Base-by-base conservation (phyloP, 1,139 yeast species). In the Hanseniaspora gamundiae region DNA sequence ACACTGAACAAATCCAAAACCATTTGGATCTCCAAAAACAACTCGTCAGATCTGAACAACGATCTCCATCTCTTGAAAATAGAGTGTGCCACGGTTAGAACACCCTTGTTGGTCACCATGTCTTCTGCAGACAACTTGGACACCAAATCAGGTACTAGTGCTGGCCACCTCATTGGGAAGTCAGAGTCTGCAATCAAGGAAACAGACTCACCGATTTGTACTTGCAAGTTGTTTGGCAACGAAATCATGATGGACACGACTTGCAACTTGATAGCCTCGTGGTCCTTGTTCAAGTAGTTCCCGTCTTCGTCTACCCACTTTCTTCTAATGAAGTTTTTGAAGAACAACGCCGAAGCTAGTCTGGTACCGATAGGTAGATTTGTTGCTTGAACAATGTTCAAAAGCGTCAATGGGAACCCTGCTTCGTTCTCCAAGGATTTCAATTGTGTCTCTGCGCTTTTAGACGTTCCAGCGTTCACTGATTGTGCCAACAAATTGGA, bases 31-130 rank as follows among this genome's bases (percentile, higher is more conserved):
- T 93, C 99, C 47, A 75, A 63, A 59, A 86, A 88, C 47, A 93
- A 72, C 44, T 80, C 96, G 61, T 93, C 95, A 2, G 95, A 82
- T 55, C 96, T 73, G 59, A 86, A 86, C 45, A 91, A 69, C 1
- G 97, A 95, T 58, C 98, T 74, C 99, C 99, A 93, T 64, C 94
- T 78, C 60, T 83, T 86, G 66, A 91, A 93, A 50, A 93, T 88
- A 0, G 96, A 84, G 61, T 93, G 98, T 8, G 96, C 94, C 17
- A 93, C 97, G 16, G 80, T 73, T 49, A 93, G 67, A 7, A 93
- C 91, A 43, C 96, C 95, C 54, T 80, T 83, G 60, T 87, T 87
- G 45, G 78, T 74, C 16, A 73, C 70, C 68, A 85, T 78, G 58
- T 87, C 88, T 16, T 71, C 74, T 7, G 60, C 53, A 1, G 65